A percentile compares a stretch with the other conserved stretches of the same genome.
Evolutionary conservation across 2,329 filamentous ascomycete species (phyloP).

Genomic region (Trichoderma sp.): DNA sequence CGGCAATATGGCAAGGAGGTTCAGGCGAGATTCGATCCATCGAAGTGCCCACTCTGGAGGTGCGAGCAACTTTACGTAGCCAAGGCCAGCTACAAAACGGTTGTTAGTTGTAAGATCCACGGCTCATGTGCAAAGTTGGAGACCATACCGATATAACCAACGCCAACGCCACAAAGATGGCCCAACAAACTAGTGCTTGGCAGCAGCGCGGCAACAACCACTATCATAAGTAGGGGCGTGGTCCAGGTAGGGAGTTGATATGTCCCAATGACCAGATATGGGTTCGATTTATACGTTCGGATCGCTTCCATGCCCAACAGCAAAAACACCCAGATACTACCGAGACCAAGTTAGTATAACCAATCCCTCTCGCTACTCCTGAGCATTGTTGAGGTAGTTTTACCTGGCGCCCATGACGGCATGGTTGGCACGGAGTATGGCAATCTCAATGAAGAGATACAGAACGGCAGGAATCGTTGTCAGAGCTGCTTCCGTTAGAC

Average conservation of each 20-base stretch:
- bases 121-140: background rate
- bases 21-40: constrained; percentile 86
- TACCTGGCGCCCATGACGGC: constrained; percentile 81
- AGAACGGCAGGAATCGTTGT: constrained; percentile 78
- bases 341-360: background rate
- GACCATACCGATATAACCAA: constrained; percentile 80
- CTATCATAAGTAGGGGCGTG: constrained; percentile 73
- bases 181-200: constrained; percentile 82
- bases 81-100: constrained; percentile 66
- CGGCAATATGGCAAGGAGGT: constrained; percentile 77
- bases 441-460: constrained; percentile 77
- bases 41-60: constrained; percentile 85
- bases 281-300: constrained; percentile 78
- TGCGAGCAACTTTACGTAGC: constrained; percentile 84
- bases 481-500: constrained; percentile 52
- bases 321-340: constrained; percentile 88
- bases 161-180: constrained; percentile 76
- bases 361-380: background rate
- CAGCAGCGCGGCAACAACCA: constrained; percentile 73
- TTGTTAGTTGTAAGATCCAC: background rate
- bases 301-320: constrained; percentile 82
- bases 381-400: constrained; percentile 24
- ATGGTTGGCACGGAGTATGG: constrained; percentile 68
- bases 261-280: constrained; percentile 64
- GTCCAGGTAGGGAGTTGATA: constrained; percentile 86